Conservation (phyloP, 2,329 filamentous ascomycete species). For the Penicillium sp. region DNA sequence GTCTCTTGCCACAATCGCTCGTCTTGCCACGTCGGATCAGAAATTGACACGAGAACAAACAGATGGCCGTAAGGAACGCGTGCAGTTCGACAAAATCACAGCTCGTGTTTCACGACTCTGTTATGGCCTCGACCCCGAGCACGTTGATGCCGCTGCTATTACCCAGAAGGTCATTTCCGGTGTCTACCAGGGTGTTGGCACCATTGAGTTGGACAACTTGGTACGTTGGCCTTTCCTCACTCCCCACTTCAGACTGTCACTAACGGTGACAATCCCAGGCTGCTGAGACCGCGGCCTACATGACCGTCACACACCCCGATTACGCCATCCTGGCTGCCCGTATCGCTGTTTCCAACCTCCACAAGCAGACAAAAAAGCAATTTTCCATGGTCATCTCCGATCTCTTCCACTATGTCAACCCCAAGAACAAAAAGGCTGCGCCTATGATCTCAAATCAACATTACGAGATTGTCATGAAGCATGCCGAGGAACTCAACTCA, state of each 20-base stretch:
- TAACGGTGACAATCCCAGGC: conserved; percentile 61
- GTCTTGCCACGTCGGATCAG: conserved; percentile 20
- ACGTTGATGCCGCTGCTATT: conserved; percentile 96
- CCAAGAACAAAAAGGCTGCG: conserved; percentile 78
- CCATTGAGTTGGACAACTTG: conserved; percentile 92
- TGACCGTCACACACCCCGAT: conserved; percentile 99
- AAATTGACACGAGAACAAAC: conserved; percentile 24
- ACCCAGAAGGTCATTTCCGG: conserved; percentile 99
- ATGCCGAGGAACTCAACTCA: conserved; percentile 96
- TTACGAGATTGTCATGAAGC: conserved; percentile 91
- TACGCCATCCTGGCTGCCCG: conserved; percentile 97
- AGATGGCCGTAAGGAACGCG: conserved; percentile 99
- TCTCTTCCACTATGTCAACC: conserved; percentile 94
- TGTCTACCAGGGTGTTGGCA: conserved; percentile 97
- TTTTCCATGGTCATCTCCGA: conserved; percentile 95
- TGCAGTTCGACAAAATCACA: conserved; percentile 99
- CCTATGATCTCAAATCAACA: conserved; percentile 95
- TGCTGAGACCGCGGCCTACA: conserved; percentile 97
- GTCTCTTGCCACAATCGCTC: not conserved
- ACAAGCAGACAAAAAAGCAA: conserved; percentile 99
- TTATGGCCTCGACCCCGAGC: conserved; percentile 92
- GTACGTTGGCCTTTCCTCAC: conserved; percentile 57
- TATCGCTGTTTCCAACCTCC: conserved; percentile 98
- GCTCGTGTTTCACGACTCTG: conserved; percentile 95
- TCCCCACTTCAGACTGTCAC: not conserved